phyloP scores from a whole-genome alignment of 1,139 yeast genomes.

The Wickerhamiella pararugosa region DNA sequence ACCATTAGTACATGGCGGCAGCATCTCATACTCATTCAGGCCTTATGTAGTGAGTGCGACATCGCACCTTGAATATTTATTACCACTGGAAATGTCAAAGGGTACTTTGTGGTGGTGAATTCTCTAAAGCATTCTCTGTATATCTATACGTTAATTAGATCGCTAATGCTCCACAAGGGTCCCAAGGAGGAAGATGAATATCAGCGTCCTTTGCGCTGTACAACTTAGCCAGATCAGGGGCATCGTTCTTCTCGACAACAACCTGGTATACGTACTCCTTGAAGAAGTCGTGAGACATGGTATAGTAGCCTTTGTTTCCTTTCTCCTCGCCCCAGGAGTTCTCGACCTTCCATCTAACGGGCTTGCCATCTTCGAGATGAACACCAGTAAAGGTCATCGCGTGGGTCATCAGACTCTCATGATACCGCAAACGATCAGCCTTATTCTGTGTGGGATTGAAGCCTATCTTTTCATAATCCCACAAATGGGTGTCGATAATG shows the following conservation, averaged over 20 bases:
- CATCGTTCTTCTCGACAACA: slow-evolving; percentile 36
- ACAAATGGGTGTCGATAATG: slow-evolving; percentile 52
- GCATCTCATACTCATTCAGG: too few relatives aligned
- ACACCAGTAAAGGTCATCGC: slow-evolving; percentile 75
- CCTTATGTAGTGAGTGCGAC: too few relatives aligned
- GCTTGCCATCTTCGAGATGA: slow-evolving; percentile 41
- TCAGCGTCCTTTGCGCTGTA: slow-evolving; percentile 35
- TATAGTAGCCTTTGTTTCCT: slow-evolving; percentile 60
- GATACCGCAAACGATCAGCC: slow-evolving; percentile 41
- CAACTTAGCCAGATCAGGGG: slow-evolving; percentile 27
- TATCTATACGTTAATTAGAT: slow-evolving; percentile 7
- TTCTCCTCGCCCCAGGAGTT: slow-evolving; percentile 74
- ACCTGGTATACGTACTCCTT: slow-evolving; percentile 74
- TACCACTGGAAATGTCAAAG: too few relatives aligned
- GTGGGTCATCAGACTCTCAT: slow-evolving; percentile 62
- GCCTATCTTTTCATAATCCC: slow-evolving; percentile 51
- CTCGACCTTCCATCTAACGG: slow-evolving; percentile 69
- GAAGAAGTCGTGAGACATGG: slow-evolving; percentile 74
- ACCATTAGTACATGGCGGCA: too few relatives aligned
- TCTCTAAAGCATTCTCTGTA: neutral
- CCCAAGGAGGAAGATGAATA: slow-evolving; percentile 56
- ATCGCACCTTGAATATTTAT: too few relatives aligned
- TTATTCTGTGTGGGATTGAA: slow-evolving; percentile 42
- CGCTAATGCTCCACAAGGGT: slow-evolving; percentile 81
- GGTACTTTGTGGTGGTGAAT: too few relatives aligned